Base-by-base conservation (phyloP, 169 alveolate genomes). In the Eimeria zaria region DNA sequence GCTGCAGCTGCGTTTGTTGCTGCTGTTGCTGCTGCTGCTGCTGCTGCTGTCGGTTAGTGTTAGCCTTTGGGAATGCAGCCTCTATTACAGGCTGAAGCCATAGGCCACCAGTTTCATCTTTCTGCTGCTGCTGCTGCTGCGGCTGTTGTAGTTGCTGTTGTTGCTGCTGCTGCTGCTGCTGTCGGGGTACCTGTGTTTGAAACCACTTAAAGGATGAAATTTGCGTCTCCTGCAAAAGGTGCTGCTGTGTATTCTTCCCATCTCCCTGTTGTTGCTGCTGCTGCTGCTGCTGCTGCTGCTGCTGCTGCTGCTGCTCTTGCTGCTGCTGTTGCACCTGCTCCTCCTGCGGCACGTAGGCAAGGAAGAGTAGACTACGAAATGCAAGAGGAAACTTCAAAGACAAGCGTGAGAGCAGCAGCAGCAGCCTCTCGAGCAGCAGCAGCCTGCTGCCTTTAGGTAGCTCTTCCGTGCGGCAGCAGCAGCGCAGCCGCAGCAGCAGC, bases 401-500 rank as follows among this genome's bases (percentile, higher is more conserved):
- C 71, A 80, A 27, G 58, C 89, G 89, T 48, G 69, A 51, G 48
- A 80, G 89, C 73, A 80, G 89, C 89, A 80, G 89, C 89, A 80
- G 89, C 73, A 80, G 71, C 69, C 33, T 36, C 89, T 80, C 89
- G 16, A 48, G 11, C 71, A 80, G 89, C 71, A 36, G 53, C 24
- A 80, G n/a, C 46, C 53, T 48, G 89, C 71, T 80, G 73, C 48
- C 48, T 80, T 80, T 55, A 7, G 69, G 71, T 8, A 62, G 73
- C 89, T 27, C 64, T 36, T 80, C 89, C 51, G 48, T 5, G 48
- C 64, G n/a, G n/a, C 89, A 80, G 89, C 89, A 80, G 87, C 60
- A 36, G 48, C 89, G 89, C 89, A 80, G 89, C 41, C 69, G 89
- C 89, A 80, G 48, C 73, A 80, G 89, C 71, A 80, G 53, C 64